Evolutionary conservation across 352 stramenopile species (phyloP).

Genomic region (Pythium volutum): DNA sequence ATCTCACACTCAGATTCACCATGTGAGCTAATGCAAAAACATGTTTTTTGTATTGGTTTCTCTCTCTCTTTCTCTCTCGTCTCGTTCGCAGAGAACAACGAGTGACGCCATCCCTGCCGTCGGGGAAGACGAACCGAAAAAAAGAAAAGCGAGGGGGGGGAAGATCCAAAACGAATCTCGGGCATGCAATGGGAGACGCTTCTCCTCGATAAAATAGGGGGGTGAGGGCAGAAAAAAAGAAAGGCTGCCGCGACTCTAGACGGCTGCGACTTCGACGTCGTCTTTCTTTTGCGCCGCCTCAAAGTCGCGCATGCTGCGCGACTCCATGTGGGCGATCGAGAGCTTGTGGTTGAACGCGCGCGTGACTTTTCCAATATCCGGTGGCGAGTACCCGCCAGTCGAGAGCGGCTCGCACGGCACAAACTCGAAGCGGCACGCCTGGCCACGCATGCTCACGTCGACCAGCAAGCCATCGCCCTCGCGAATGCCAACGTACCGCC

Average conservation of each 20-base stretch:
- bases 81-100: too few relatives aligned
- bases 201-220: constrained; percentile 14
- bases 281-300: constrained; percentile 27
- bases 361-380: constrained; percentile 73
- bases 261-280: neutral
- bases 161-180: neutral
- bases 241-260: too few relatives aligned
- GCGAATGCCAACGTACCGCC: constrained; percentile 74
- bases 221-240: too few relatives aligned
- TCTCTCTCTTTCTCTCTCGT: too few relatives aligned
- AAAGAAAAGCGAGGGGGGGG: neutral
- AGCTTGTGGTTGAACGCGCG: constrained; percentile 72
- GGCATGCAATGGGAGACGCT: neutral
- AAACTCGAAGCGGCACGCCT: constrained; percentile 76
- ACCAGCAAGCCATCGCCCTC: constrained; percentile 65
- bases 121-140: neutral
- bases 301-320: constrained; percentile 76
- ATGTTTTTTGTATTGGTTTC: too few relatives aligned
- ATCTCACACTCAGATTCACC: too few relatives aligned
- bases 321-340: constrained; percentile 64
- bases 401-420: constrained; percentile 47
- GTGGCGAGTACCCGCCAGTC: constrained; percentile 35
- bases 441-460: constrained; percentile 86
- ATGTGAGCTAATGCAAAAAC: too few relatives aligned
- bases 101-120: too few relatives aligned